Conservation (phyloP, 129 eudicot genomes). For the Scalesia atractyloides region DNA sequence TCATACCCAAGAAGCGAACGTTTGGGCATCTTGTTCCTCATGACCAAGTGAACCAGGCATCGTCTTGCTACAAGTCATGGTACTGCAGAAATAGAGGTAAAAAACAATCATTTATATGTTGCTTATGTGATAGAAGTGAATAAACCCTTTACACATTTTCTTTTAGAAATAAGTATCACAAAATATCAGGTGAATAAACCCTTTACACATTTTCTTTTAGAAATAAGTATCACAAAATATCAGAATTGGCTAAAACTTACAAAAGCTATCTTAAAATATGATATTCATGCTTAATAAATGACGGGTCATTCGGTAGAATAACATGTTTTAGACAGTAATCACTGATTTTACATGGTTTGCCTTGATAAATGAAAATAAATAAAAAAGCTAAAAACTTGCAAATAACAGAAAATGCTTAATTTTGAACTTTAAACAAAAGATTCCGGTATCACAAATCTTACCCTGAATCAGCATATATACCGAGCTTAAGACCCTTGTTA, state of each 20-base stretch:
- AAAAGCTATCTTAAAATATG: not conserved
- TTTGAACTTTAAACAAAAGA: not conserved
- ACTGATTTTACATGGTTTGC: not conserved
- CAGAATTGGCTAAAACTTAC: conserved; percentile 4
- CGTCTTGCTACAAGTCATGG: conserved; percentile 68
- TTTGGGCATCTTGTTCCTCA: conserved; percentile 84
- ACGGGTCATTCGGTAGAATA: not conserved
- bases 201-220: not conserved
- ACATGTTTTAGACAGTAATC: not conserved
- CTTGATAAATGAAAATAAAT: not conserved
- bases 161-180: not conserved
- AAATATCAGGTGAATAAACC: not conserved
- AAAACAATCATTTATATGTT: not conserved
- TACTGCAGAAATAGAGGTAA: conserved; percentile 42
- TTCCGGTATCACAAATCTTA: conserved; percentile 11
- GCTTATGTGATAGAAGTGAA: not conserved
- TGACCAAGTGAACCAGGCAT: conserved; percentile 98
- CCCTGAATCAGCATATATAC: conserved; percentile 94
- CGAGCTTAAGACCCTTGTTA: conserved; percentile 85
- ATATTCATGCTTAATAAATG: not conserved
- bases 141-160: not conserved
- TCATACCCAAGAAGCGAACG: conserved; percentile 88
- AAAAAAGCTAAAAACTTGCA: not conserved
- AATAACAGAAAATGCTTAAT: not conserved
- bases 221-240: not conserved